Evolutionary conservation across 2,329 filamentous ascomycete genomes (phyloP).

Genomic region (Dactylellina haptotyla): DNA sequence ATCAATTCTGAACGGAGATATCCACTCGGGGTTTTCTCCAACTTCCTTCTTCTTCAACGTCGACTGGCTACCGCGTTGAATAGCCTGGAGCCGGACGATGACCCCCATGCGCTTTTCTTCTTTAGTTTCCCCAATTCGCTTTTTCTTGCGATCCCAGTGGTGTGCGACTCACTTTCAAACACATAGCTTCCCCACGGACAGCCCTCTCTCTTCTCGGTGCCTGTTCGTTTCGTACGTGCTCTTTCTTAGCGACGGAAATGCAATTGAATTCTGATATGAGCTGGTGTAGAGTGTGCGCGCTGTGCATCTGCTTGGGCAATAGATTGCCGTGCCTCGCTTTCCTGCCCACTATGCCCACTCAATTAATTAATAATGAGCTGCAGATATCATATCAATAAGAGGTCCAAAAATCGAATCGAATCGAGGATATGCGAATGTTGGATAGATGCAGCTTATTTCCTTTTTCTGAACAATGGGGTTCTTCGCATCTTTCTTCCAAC

Average conservation of each 20-base stretch:
- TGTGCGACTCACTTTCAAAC: constrained; percentile 54
- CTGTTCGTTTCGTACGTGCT: constrained; percentile 1
- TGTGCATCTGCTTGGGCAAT: constrained; percentile 15
- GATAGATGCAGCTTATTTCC: constrained; percentile 42
- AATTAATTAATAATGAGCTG: constrained; percentile 43
- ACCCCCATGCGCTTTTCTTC: constrained; percentile 51
- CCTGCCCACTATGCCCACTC: constrained; percentile 19
- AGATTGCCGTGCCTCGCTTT: constrained; percentile 43
- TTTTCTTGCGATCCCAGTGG: constrained; percentile 26
- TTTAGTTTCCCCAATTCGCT: constrained; percentile 30
- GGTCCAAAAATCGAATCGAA: constrained; percentile 16
- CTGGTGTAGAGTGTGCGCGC: constrained; percentile 17
- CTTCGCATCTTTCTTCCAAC: constrained; percentile 20
- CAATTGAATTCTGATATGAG: constrained; percentile 48
- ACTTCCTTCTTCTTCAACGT: constrained; percentile 50
- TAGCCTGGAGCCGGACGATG: constrained; percentile 15
- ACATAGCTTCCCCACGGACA: constrained; percentile 47
- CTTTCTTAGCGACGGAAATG: constrained; percentile 26
- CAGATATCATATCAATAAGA: constrained; percentile 33
- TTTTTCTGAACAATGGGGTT: constrained; percentile 35
- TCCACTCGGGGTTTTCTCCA: constrained; percentile 36
- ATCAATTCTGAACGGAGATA: constrained; percentile 40
- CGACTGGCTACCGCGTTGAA: constrained; percentile 25
- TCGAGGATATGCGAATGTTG: constrained; percentile 45
- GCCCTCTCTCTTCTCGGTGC: constrained; percentile 1